Evolutionary conservation across 2,329 filamentous ascomycete species (phyloP), one percentile per base, ranked within the genome.

Genomic region (Coniochaeta hoffmannii): DNA sequence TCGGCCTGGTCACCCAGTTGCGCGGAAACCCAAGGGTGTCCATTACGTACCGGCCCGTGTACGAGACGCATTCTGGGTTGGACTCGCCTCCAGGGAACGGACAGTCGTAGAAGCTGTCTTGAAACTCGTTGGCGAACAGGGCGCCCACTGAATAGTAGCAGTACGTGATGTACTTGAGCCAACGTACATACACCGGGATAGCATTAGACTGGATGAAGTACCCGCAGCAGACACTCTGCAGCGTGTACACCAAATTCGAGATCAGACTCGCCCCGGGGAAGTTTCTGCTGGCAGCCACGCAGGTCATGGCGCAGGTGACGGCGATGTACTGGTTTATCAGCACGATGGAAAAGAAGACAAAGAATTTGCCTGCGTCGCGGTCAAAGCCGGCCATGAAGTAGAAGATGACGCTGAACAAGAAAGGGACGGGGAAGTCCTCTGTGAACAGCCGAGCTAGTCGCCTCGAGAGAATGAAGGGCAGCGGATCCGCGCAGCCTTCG

Each of bases 311-410:
- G 62, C 88, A 87, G 1, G 82, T 87, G 10, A 92, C 81, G 1
- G 87, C 82, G 34, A 89, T 85, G 60, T 89, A 90, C 57, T 92
- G 88, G 46, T 83, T 85, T 3, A 91, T 67, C 4, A 92, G 68
- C 0, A 85, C 79, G 35, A 90, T 76, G 2, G 78, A 74, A 60
- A 91, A 86, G 71, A 90, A 92, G 1, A 79, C 83, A 56, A 92
- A 85, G 68, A 90, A 91, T 54, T 86, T 81, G 1, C 64, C 69
- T 0, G 77, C 81, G 9, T 85, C 78, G 2, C 78, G 74, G 50
- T 88, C 81, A 61, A 90, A 89, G 0, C 87, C 87, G 7, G 83
- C 81, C 85, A 91, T 90, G 66, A 89, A 91, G 68, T 91, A 92
- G 64, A 85, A 86, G 8, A 91, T 85, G 1, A 84, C 70, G 6